A percentile compares a stretch with the other conserved stretches of the same genome.
Conservation (phyloP, 306 rosid species). For the Quercus rubra region DNA sequence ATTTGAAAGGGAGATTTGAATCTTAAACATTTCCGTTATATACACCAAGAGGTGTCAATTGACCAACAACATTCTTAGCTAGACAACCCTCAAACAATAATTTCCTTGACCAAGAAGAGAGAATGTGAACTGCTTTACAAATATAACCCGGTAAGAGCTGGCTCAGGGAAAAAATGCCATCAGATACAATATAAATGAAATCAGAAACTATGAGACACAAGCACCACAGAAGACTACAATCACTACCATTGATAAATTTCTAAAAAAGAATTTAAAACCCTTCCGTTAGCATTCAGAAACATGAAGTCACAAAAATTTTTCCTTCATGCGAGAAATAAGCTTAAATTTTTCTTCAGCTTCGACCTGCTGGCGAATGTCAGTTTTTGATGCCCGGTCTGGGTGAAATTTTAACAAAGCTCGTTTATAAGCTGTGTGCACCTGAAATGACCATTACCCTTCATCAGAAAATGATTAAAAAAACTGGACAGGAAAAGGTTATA, state of each 20-base stretch:
- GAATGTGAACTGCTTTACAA: constrained; percentile 13
- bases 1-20: too few relatives aligned
- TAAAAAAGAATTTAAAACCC: not conserved
- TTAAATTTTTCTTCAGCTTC: constrained; percentile 93
- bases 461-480: not conserved
- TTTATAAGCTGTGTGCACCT: constrained; percentile 85
- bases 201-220: not conserved
- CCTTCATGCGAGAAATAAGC: constrained; percentile 83
- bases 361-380: constrained; percentile 69
- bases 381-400: constrained; percentile 82
- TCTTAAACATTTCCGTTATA: too few relatives aligned
- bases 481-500: not conserved
- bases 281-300: constrained; percentile 25
- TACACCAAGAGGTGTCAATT: too few relatives aligned
- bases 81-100: not conserved
- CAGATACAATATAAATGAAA: not conserved
- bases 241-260: not conserved
- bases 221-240: constrained; percentile 7
- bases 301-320: constrained; percentile 37
- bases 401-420: constrained; percentile 77
- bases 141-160: not conserved
- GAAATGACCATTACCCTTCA: constrained; percentile 28
- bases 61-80: too few relatives aligned
- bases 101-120: not conserved
- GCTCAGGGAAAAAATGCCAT: not conserved